Conservation (phyloP, 768 basidiomycete genomes). For the Kwoniella botswanensis region DNA sequence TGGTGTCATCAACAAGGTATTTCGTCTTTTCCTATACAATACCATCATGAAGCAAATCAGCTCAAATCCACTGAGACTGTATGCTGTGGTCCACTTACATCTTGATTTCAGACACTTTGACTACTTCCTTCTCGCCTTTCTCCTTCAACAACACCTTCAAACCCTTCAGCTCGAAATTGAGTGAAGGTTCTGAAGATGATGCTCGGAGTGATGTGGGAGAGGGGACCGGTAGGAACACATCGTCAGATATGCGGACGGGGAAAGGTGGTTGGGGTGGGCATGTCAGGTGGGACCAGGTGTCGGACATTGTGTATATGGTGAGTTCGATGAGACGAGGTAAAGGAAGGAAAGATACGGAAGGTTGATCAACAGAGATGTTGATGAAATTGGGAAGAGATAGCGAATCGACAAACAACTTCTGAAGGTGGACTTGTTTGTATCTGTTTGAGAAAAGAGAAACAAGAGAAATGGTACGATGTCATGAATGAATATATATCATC, state of each 20-base stretch:
- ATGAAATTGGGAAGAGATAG: too few relatives aligned
- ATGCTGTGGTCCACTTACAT: slow-evolving; percentile 13
- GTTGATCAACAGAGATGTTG: too few relatives aligned
- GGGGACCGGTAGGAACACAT: slow-evolving; percentile 20
- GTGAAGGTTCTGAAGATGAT: slow-evolving; percentile 14
- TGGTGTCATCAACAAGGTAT: slow-evolving; percentile 19
- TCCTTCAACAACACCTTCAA: slow-evolving; percentile 5
- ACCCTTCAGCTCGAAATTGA: slow-evolving; percentile 20
- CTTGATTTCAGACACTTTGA: slow-evolving; percentile 24
- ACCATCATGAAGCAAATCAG: neutral
- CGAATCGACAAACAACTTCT: neutral
- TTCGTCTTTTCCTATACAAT: slow-evolving; percentile 7
- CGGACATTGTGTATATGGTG: neutral
- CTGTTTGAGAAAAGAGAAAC: neutral
- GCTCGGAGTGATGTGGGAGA: slow-evolving; percentile 4
- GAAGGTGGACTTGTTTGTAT: neutral
- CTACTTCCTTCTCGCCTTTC: slow-evolving; percentile 11
- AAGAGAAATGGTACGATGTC: neutral
- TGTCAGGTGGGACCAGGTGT: slow-evolving; percentile 23
- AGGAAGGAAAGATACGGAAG: neutral
- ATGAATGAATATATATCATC: neutral
- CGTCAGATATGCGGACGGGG: slow-evolving; percentile 18
- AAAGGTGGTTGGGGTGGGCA: slow-evolving; percentile 26
- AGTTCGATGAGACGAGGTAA: neutral
- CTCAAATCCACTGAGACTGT: neutral